Conservation (phyloP, 192 early-diverging fungal species). For the Phlyctochytrium arcticum region DNA sequence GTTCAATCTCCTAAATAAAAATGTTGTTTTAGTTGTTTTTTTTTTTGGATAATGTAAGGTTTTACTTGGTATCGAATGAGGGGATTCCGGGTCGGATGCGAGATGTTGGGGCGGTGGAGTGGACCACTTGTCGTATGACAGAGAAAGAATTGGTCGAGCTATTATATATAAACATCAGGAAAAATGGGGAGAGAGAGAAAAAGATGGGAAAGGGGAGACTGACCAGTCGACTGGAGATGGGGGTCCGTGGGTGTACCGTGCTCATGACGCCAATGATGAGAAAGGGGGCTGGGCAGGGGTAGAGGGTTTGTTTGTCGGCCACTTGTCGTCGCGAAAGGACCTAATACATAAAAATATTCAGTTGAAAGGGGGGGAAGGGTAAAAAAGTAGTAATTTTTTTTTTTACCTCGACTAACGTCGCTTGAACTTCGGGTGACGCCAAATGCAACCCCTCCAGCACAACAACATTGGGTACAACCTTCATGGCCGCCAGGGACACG, state of each 20-base stretch:
- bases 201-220: no score
- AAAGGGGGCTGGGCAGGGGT: slow-evolving; percentile 12
- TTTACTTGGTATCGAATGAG: no score
- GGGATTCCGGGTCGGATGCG: not conserved
- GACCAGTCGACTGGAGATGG: no score
- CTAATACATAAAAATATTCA: not conserved
- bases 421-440: slow-evolving; percentile 12
- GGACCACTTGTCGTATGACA: slow-evolving; percentile 6
- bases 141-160: slow-evolving; percentile 20
- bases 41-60: no score
- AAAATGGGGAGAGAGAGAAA: no score
- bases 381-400: no score
- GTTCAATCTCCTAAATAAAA: not conserved
- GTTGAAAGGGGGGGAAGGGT: no score
- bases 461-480: slow-evolving; percentile 16
- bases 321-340: slow-evolving; percentile 14
- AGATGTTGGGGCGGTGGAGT: not conserved
- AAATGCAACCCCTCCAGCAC: slow-evolving; percentile 11
- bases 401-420: slow-evolving; percentile 4
- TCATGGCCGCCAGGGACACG: slow-evolving; percentile 1
- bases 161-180: no score
- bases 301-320: slow-evolving; percentile 8
- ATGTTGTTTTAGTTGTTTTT: no score
- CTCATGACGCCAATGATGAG: slow-evolving; percentile 11
- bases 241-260: no score